Base-by-base conservation (phyloP, 306 rosid genomes). In the Inga oerstediana region DNA sequence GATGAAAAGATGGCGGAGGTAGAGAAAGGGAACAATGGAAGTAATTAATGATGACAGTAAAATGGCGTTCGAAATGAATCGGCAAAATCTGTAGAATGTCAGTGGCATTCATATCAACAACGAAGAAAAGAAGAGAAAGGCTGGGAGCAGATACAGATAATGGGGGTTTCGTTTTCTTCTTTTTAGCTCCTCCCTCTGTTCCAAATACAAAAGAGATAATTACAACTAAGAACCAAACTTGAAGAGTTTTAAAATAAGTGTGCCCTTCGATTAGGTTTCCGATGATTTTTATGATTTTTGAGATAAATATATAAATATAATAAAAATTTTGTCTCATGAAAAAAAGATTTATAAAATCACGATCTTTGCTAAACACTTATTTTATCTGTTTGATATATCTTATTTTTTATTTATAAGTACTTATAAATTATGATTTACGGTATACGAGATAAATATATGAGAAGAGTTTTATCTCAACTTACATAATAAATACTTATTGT, bases 1-100 rank as follows among this genome's bases (percentile, higher is more conserved):
- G 79, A 52, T 80, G 71, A 70, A 30, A 77, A 89, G 86, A 84
- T 41, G 62, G 35, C 79, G 43, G 59, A 74, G 61, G 35, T 77
- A 41, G 52, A 74, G 73, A 74, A 72, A 79, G 76, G 59, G 17
- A 79, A 68, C 46, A 10, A 8, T 14, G 35, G 67, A 34, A 65
- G 52, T 27, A 74, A 19, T 39, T 56, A 65, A 10, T 49, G 58
- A 51, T 9, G 72, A 82, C 44, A 52, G 79, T 37, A 52, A 61
- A 66, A 66, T 39, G 59, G 37, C 72, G 79, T 45, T 61, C 75
- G 64, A 45, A 85, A 77, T 51, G 81, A 81, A 51, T 35, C 82
- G 79, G 86, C 70, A 65, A 56, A 90, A 87, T 83, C 86, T 82
- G 88, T 5, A 45, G 89, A 85, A 79, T 85, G 91, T 84, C 83